Percentiles rank a stretch among this genome's conserved stretches.
phyloP scores from a whole-genome alignment of 2,329 filamentous ascomycete genomes.

The Sarocladiaceae sp. region DNA sequence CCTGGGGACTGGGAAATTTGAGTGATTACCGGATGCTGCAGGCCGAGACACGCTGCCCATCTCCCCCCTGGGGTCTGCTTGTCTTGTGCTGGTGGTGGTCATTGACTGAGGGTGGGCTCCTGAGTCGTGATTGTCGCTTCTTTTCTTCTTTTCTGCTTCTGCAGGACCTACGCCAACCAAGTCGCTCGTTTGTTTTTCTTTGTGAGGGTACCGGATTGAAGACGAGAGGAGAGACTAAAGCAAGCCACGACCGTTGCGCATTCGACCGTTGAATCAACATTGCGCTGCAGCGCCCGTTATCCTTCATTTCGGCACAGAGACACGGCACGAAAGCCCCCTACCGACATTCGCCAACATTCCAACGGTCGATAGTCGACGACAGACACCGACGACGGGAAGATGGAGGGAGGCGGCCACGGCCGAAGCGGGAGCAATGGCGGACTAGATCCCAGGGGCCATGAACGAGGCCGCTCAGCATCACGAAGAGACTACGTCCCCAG shows the following conservation, averaged over 20 bases:
- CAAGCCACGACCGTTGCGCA: not conserved
- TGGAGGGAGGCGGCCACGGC: not conserved
- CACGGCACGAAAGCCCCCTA: not conserved
- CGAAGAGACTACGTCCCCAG: not conserved
- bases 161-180: too few species aligned
- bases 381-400: too few species aligned
- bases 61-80: not conserved
- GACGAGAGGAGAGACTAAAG: not conserved
- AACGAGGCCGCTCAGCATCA: not conserved
- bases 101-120: not conserved
- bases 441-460: not conserved
- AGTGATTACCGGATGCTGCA: constrained; percentile 6
- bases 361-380: too few species aligned
- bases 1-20: not conserved
- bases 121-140: not conserved
- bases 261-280: too few species aligned
- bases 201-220: not conserved
- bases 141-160: not conserved
- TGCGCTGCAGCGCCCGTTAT: not conserved
- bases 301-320: not conserved
- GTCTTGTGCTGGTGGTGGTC: too few species aligned
- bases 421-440: not conserved
- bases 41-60: not conserved
- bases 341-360: too few species aligned
- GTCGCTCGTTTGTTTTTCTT: not conserved